These are phyloP conservation scores for Gossypium herbaceum DNA, from an alignment of 345 rosid species.

Conservation along the genomic window DNA sequence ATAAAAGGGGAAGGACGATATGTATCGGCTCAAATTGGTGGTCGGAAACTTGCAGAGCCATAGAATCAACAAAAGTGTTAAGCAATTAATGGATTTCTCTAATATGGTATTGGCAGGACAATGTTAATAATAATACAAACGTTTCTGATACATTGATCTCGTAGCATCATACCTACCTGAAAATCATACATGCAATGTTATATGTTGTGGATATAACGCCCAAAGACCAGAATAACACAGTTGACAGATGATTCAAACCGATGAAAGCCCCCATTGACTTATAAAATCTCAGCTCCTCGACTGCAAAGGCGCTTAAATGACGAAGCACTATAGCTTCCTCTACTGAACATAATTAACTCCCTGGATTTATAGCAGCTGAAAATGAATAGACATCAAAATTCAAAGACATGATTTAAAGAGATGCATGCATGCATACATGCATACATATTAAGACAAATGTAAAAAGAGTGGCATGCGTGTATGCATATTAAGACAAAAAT, in stretches of 20 bases:
- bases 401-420: background rate
- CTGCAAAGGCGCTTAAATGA: background rate
- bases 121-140: background rate
- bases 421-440: background rate
- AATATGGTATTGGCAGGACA: too few species aligned
- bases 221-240: background rate
- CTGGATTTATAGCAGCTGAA: background rate
- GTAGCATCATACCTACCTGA: too few species aligned
- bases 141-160: background rate
- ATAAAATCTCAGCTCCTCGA: background rate
- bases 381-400: background rate
- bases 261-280: background rate
- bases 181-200: background rate
- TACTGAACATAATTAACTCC: background rate
- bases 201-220: background rate
- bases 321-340: background rate
- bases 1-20: background rate
- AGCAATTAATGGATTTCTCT: too few species aligned
- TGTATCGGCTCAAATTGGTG: too few species aligned
- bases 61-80: background rate
- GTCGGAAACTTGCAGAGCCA: background rate
- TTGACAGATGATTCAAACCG: too few species aligned
- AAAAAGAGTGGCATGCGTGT: too few species aligned
- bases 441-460: too few species aligned
- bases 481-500: background rate